phyloP scores from a whole-genome alignment of 768 basidiomycete species.

The Multifurca ochricompacta region DNA sequence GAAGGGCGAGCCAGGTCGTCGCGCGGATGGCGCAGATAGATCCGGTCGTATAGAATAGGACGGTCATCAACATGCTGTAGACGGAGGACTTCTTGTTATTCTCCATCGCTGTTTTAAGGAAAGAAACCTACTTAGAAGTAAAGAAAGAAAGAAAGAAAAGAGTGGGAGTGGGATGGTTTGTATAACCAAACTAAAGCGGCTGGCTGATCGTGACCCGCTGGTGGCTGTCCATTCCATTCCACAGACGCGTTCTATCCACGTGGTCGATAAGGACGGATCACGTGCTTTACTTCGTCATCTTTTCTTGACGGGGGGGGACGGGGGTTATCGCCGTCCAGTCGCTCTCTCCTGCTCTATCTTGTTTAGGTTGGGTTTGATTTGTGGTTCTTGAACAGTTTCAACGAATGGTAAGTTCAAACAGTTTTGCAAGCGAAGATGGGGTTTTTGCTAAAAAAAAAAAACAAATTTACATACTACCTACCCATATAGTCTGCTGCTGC shows the following conservation, averaged over 20 bases:
- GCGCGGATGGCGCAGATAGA: not conserved
- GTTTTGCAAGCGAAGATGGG: too few species aligned
- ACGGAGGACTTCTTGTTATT: not conserved
- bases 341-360: not conserved
- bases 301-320: too few species aligned
- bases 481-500: constrained; percentile 13
- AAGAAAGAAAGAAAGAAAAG: not conserved
- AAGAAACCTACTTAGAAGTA: not conserved
- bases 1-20: not conserved
- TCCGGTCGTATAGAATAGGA: constrained; percentile 3
- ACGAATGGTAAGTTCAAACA: constrained; percentile 11
- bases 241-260: not conserved
- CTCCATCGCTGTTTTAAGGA: not conserved
- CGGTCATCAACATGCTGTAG: constrained; percentile 7
- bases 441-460: too few species aligned
- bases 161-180: not conserved
- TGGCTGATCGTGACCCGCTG: too few species aligned
- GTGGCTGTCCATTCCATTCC: too few species aligned
- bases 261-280: not conserved
- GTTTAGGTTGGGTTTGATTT: too few species aligned
- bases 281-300: not conserved
- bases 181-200: not conserved
- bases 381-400: too few species aligned
- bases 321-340: not conserved
- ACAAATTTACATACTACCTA: too few species aligned